phyloP scores from a whole-genome alignment of 2,329 filamentous ascomycete species.

The Mycosphaerella arachidis region DNA sequence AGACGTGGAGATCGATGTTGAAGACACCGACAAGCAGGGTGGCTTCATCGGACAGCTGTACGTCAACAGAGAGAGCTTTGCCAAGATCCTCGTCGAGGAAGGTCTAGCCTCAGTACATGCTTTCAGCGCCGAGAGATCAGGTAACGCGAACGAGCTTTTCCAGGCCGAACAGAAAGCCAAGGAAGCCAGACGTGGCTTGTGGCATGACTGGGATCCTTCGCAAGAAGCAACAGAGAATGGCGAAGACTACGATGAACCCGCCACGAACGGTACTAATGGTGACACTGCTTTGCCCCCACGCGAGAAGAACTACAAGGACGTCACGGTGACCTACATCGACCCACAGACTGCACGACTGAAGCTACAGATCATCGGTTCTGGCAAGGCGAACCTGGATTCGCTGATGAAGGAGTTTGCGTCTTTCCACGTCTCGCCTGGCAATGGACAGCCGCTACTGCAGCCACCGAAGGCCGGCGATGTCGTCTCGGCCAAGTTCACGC shows the following conservation, averaged over 20 bases:
- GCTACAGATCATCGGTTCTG: constrained; percentile 82
- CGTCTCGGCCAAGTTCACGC: constrained; percentile 85
- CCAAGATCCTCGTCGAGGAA: constrained; percentile 88
- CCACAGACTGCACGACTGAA: constrained; percentile 72
- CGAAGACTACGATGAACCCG: constrained; percentile 42
- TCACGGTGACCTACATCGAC: constrained; percentile 88
- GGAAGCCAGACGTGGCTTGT: constrained; percentile 79
- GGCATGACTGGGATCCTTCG: constrained; percentile 91
- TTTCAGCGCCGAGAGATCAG: constrained; percentile 93
- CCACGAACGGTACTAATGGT: constrained; percentile 43
- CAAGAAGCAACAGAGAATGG: constrained; percentile 63
- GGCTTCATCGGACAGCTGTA: constrained; percentile 95
- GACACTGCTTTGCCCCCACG: constrained; percentile 50
- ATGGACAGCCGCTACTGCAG: constrained; percentile 66
- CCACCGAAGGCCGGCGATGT: constrained; percentile 87
- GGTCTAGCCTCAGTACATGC: constrained; percentile 87
- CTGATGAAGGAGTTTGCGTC: constrained; percentile 87
- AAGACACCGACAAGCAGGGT: constrained; percentile 92
- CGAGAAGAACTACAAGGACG: constrained; percentile 89
- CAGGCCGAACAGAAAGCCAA: constrained; percentile 86
- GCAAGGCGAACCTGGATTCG: constrained; percentile 77
- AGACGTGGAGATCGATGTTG: constrained; percentile 91
- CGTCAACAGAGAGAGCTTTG: constrained; percentile 91
- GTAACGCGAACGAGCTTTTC: constrained; percentile 80
- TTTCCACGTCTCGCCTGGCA: constrained; percentile 82